Evolutionary conservation across 2,329 filamentous ascomycete genomes (phyloP), one percentile per base, ranked within the genome.

Genomic region (Cryphonectria japonica): DNA sequence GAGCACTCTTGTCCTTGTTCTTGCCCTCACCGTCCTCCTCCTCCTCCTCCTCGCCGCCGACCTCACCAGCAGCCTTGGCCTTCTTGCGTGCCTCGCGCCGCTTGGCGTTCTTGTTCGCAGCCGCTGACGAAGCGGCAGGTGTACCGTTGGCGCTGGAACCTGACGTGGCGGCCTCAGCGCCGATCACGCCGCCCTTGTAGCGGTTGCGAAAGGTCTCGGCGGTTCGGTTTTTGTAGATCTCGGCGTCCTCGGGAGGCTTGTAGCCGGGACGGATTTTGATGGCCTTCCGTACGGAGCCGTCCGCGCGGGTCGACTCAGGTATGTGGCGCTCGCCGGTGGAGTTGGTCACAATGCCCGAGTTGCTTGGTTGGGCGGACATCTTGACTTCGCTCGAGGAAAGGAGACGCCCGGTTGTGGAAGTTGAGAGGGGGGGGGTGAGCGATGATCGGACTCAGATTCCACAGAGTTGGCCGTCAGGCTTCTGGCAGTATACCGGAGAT

Each of bases 211-310:
- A 97, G 66, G 89, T 90, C 79, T 96, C 92, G 66, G 95, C 95
- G 1, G 91, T 94, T 70, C 93, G 91, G 81, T 97, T 98, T 84
- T 94, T 97, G 87, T 99, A 99, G 62, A 97, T 86, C 79, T 98
- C 94, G 74, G 98, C 92, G 81, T 99, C 96, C 83, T 99, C 96
- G 0, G 95, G 94, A 1, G 96, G 97, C 46, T 91, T 91, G 82
- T 98, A 99, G 68, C 96, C 97, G 0, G 96, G 95, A 41, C 94
- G 90, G 73, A 99, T 94, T 78, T 93, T 93, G 79, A 98, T 98
- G 78, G 97, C 95, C 78, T 93, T 97, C 70, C 96, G 90, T n/a
- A 93, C 93, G 66, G 92, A 94, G 71, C 96, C 96, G 79, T 99
- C 96, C 34, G 96, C 84, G 69, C 97, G 92, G 60, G 89, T 85